Percentiles rank a stretch among this genome's conserved stretches.
Conservation (phyloP, 1,139 yeast species). For the Yamadazyma mexicana region DNA sequence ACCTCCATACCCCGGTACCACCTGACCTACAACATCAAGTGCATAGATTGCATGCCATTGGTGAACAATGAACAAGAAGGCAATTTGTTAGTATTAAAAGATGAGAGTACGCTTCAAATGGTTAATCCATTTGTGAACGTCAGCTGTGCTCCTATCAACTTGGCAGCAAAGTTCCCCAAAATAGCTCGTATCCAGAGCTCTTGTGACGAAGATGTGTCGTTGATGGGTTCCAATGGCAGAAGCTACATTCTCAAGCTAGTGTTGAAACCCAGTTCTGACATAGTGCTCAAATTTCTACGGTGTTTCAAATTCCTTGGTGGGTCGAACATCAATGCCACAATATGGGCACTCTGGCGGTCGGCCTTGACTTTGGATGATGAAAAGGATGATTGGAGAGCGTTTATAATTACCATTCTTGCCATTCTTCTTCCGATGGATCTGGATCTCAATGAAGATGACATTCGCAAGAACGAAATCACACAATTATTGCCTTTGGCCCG, state of each 20-base stretch:
- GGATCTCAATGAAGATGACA: conserved; percentile 4
- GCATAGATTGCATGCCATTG: conserved; percentile 44
- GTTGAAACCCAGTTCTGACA: conserved; percentile 46
- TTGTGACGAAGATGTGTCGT: conserved; percentile 29
- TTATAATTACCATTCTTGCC: conserved; percentile 52
- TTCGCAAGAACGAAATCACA: conserved; percentile 37
- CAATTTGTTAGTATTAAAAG: conserved; percentile 38
- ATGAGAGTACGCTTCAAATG: conserved; percentile 37
- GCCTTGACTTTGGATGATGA: conserved; percentile 44
- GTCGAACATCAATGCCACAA: conserved; percentile 53
- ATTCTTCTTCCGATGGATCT: conserved; percentile 44
- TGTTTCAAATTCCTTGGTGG: conserved; percentile 59
- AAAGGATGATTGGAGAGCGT: conserved; percentile 64
- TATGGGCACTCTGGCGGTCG: conserved; percentile 67
- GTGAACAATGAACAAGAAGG: conserved; percentile 34
- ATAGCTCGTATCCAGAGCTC: conserved; percentile 26
- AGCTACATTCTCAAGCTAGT: conserved; percentile 35
- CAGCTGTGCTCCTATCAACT: conserved; percentile 35
- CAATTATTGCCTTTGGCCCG: conserved; percentile 39
- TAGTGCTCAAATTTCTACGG: conserved; percentile 44
- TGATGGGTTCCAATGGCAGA: conserved; percentile 23
- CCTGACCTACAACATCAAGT: conserved; percentile 33
- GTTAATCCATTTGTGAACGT: conserved; percentile 68
- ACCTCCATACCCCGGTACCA: conserved; percentile 36
- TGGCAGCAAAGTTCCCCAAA: conserved; percentile 18